Evolutionary conservation across 2,329 filamentous ascomycete genomes (phyloP).

Genomic region (Stenocarpella maydis): DNA sequence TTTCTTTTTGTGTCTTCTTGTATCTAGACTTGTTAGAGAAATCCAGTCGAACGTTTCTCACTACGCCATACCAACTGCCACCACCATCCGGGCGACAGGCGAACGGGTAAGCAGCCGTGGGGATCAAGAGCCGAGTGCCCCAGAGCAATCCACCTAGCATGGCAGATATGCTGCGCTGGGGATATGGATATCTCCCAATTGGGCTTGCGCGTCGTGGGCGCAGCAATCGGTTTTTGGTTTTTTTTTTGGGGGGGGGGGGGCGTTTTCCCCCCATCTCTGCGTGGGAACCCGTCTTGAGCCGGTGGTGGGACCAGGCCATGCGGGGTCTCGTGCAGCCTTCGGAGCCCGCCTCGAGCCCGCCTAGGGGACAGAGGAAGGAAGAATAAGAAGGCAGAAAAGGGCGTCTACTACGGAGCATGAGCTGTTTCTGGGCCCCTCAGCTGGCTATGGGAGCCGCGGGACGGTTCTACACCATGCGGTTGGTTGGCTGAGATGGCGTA

Average conservation of each 20-base stretch:
- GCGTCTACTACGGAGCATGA: no score
- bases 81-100: no score
- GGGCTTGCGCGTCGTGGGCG: background rate
- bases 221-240: background rate
- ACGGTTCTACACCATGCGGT: background rate
- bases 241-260: no score
- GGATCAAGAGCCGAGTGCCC: slow-evolving; percentile 3
- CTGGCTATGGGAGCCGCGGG: background rate
- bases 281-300: background rate
- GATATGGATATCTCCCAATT: background rate
- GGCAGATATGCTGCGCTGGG: background rate
- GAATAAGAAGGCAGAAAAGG: no score
- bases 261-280: no score
- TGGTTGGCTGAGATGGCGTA: slow-evolving; percentile 9
- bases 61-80: no score
- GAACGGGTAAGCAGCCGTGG: background rate
- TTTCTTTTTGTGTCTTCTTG: slow-evolving; percentile 21
- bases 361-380: background rate
- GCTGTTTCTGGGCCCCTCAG: no score
- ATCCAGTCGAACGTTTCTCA: background rate
- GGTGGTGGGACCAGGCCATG: background rate
- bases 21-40: slow-evolving; percentile 18
- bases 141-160: background rate
- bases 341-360: background rate
- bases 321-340: background rate